These are phyloP conservation scores for Starmerella roubikii DNA, from an alignment of 805 yeast species.

Conservation along the genomic window DNA sequence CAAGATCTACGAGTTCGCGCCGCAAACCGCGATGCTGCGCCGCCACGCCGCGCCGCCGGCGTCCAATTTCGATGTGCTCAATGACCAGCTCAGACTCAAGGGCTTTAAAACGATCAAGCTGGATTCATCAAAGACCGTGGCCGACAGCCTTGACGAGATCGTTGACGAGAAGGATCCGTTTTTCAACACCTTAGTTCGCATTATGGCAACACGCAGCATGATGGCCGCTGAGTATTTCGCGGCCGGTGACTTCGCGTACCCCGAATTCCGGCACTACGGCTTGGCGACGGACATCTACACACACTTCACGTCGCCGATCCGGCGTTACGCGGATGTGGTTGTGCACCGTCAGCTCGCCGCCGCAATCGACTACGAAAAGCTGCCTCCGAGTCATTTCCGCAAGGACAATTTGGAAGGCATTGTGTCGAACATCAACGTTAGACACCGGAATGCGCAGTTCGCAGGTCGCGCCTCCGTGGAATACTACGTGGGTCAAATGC, in stretches of 20 bases:
- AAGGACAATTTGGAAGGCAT: slow-evolving; percentile 79
- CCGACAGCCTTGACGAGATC: slow-evolving; percentile 85
- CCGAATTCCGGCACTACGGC: slow-evolving; percentile 94
- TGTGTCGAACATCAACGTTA: slow-evolving; percentile 75
- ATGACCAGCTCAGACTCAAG: slow-evolving; percentile 74
- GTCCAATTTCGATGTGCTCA: slow-evolving; percentile 75
- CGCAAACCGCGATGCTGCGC: slow-evolving; percentile 97
- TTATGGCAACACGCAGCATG: slow-evolving; percentile 98
- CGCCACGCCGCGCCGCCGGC: slow-evolving; percentile 97
- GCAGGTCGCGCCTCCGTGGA: slow-evolving; percentile 98
- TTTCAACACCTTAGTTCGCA: slow-evolving; percentile 84
- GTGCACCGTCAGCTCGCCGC: slow-evolving; percentile 97
- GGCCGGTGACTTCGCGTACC: slow-evolving; percentile 75
- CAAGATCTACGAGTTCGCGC: slow-evolving; percentile 81
- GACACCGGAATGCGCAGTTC: slow-evolving; percentile 96
- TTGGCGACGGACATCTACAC: slow-evolving; percentile 94
- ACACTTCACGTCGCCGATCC: slow-evolving; percentile 95
- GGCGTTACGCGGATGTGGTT: slow-evolving; percentile 95
- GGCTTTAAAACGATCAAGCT: slow-evolving; percentile 63
- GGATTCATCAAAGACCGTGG: slow-evolving; percentile 79
- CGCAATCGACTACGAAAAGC: slow-evolving; percentile 86
- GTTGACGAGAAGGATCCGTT: slow-evolving; percentile 72
- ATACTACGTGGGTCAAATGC: slow-evolving; percentile 94
- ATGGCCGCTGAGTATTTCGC: slow-evolving; percentile 97
- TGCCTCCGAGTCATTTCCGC: slow-evolving; percentile 72